Base-by-base conservation (phyloP, 495 filamentous ascomycete genomes). In the Penicillium atrosanguineum region DNA sequence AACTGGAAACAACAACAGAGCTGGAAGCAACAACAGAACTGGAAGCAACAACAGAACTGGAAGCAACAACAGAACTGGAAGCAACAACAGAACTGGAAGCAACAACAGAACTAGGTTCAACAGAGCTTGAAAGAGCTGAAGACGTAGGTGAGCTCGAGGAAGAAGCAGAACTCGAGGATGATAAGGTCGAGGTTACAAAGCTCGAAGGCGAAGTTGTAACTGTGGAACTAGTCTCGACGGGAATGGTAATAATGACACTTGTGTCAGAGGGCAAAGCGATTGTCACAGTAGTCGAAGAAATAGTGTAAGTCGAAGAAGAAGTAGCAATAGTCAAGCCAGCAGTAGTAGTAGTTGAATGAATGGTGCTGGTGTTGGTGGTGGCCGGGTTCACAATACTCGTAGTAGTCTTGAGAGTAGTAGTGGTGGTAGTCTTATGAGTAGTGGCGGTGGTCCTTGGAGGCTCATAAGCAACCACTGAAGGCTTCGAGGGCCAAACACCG, bases 401-500 rank as follows among this genome's bases (percentile, higher is more conserved):
- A 26, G 56, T 46, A 53, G 46, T 48, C 40, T 53, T 60, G 28
- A 38, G 44, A 44, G 54, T 23, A 42, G 16, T 7, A 44, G 49
- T 16, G 28, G 37, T 26, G 44, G n/a, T n/a, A n/a, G n/a, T n/a
- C n/a, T n/a, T n/a, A n/a, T n/a, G n/a, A n/a, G n/a, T n/a, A n/a
- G n/a, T n/a, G n/a, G n/a, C n/a, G n/a, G n/a, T 53, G 48, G 21
- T n/a, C n/a, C n/a, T n/a, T n/a, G 64, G 59, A 58, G 56, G 60
- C 37, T 59, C 50, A 47, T 55, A 58, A 20, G 55, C 45, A 21
- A 69, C 58, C 41, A 69, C 63, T 41, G 58, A 61, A 28, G 69
- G 68, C 2, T 23, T 53, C 18, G 41, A 29, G 45, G 64, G 61
- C 63, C 62, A 73, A 52, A 62, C 65, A 44, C 69, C 70, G 9